Conservation (phyloP, 805 yeast species). For the Zygotorulaspora danielsina region DNA sequence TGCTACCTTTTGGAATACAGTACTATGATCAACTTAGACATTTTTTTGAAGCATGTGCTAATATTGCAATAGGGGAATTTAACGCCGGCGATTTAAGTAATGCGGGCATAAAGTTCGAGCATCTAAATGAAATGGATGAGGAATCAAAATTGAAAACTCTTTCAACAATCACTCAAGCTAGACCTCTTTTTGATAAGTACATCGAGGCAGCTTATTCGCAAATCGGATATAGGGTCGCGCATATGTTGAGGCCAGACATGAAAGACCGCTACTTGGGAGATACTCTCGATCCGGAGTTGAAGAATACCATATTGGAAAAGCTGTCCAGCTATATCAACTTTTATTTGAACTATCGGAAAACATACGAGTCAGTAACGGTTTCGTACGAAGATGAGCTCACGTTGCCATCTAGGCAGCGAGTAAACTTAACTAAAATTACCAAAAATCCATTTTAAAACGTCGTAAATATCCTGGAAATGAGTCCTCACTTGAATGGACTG, state of each 20-base stretch:
- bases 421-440: neutral
- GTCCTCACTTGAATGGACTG: constrained; percentile 2
- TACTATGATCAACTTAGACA: constrained; percentile 2
- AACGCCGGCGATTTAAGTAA: neutral
- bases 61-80: constrained; percentile 2
- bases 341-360: constrained; percentile 1
- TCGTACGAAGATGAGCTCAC: neutral
- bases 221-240: constrained; percentile 6
- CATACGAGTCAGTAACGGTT: neutral
- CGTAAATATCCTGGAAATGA: neutral
- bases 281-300: constrained; percentile 2
- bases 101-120: constrained; percentile 2
- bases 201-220: constrained; percentile 2
- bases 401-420: neutral
- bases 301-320: neutral
- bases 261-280: constrained; percentile 2
- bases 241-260: constrained; percentile 8
- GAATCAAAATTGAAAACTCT: constrained; percentile 2
- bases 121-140: constrained; percentile 3
- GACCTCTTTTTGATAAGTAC: constrained; percentile 5
- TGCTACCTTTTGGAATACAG: constrained; percentile 5
- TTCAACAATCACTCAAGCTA: neutral
- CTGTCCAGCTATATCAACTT: constrained; percentile 1
- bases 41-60: constrained; percentile 3
- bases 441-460: neutral